Evolutionary conservation across 2,329 filamentous ascomycete species (phyloP), one percentile per base, ranked within the genome.

Genomic region (Phyllosticta citribraziliensis): DNA sequence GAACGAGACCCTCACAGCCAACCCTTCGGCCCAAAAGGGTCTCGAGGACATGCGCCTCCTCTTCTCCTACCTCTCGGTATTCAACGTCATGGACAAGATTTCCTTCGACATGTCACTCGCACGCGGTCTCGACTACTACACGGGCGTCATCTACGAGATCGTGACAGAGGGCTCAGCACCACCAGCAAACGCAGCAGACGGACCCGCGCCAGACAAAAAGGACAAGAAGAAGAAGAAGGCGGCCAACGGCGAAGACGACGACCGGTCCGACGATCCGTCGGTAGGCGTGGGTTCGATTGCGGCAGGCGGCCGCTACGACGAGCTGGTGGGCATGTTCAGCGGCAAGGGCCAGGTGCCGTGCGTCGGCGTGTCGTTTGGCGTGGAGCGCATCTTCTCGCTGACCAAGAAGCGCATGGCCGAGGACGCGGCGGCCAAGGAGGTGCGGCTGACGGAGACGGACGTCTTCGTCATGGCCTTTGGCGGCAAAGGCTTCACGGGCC

Each of bases 381-480:
- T 97, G 56, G 93, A 97, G 75, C 87, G 93, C 67, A 97, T 97
- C 70, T 96, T 96, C 77, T 91, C 88, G 67, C 92, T 97, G 70
- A 90, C 88, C 65, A 92, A 96, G 74, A 87, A 89, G 12, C 82
- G 86, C 56, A 81, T 90, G 72, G 84, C 84, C 64, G 83, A 82
- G 62, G 83, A 84, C 62, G 80, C 82, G 68, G 82, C 78, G 60
- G 74, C 76, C n/a, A 74, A 80, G 20, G 67, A 76, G 30, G 76
- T 85, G 58, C 80, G 88, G 65, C 80, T 81, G 65, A 91, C 87
- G 69, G 88, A 94, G 67, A 87, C 92, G 2, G 92, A 97, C 70
- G 91, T 92, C 54, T 97, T 86, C 75, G 88, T 97, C 69, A 97
- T 97, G 91, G 91, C 91, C 0, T 91, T 97, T 70, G 92, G 91